Evolutionary conservation across 1,139 yeast species (phyloP).

Genomic region (Debaryomyces udenii): DNA sequence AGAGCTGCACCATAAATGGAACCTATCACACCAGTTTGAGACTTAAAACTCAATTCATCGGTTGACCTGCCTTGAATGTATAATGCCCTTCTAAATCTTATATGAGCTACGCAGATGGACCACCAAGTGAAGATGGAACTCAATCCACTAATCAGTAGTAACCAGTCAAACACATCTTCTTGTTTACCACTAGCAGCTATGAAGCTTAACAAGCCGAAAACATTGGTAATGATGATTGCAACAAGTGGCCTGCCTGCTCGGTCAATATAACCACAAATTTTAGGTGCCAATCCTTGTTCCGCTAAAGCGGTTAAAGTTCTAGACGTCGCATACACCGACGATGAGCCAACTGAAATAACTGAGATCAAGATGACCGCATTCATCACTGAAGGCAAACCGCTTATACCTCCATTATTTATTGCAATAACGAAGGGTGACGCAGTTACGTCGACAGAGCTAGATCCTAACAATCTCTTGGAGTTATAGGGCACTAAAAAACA

Average conservation of each 20-base stretch:
- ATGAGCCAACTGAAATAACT: slow-evolving; percentile 47
- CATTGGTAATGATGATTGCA: slow-evolving; percentile 40
- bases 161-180: slow-evolving; percentile 38
- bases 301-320: slow-evolving; percentile 45
- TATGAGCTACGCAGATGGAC: slow-evolving; percentile 35
- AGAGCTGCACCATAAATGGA: slow-evolving; percentile 32
- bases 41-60: slow-evolving; percentile 34
- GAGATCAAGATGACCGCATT: slow-evolving; percentile 47
- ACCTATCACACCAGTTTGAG: slow-evolving; percentile 39
- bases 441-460: slow-evolving; percentile 33
- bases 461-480: slow-evolving; percentile 29
- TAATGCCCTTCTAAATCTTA: slow-evolving; percentile 41
- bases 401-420: slow-evolving; percentile 54
- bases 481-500: slow-evolving; percentile 35
- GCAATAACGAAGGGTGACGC: slow-evolving; percentile 59
- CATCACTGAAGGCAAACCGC: slow-evolving; percentile 48
- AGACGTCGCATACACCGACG: slow-evolving; percentile 49
- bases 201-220: slow-evolving; percentile 43
- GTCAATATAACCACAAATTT: slow-evolving; percentile 41
- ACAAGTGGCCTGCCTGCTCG: slow-evolving; percentile 46
- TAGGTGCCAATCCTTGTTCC: slow-evolving; percentile 49
- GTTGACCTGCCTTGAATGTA: slow-evolving; percentile 28
- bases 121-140: slow-evolving; percentile 42
- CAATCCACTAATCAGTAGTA: slow-evolving; percentile 41
- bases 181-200: slow-evolving; percentile 39